phyloP scores from a whole-genome alignment of 106 monocot genomes.

The Amphibolis antarctica region DNA sequence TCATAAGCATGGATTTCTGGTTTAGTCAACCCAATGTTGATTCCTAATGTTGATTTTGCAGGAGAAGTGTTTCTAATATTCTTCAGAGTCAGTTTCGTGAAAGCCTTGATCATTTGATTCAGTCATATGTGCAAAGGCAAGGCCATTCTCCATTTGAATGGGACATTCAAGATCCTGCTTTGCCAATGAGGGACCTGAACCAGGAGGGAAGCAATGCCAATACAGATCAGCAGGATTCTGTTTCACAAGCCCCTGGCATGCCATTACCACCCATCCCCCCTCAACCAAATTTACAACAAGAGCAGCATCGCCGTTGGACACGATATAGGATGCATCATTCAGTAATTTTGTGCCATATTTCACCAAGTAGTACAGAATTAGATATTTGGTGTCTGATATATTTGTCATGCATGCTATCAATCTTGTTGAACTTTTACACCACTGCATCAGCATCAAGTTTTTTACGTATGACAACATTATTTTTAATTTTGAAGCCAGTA shows the following conservation, averaged over 20 bases:
- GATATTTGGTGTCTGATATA: background rate
- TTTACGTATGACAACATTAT: too few species aligned
- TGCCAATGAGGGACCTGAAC: conserved; percentile 26
- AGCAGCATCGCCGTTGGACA: conserved; percentile 36
- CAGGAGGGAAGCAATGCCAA: conserved; percentile 24
- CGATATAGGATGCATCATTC: conserved; percentile 46
- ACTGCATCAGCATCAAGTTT: too few species aligned
- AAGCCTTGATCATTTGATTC: conserved; percentile 76
- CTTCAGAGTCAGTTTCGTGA: conserved; percentile 85
- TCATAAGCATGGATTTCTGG: background rate
- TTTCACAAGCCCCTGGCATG: conserved; percentile 25
- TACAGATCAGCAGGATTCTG: conserved; percentile 26
- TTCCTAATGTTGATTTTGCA: conserved; percentile 15
- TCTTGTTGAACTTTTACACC: too few species aligned
- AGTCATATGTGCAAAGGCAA: conserved; percentile 80
- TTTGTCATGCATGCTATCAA: background rate
- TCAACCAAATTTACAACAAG: conserved; percentile 4
- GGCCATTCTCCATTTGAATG: conserved; percentile 37
- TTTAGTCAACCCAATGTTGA: background rate
- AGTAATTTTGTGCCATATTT: conserved; percentile 36
- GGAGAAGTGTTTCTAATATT: conserved; percentile 94
- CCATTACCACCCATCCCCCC: conserved; percentile 52
- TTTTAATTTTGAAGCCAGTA: too few species aligned
- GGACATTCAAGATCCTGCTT: conserved; percentile 34
- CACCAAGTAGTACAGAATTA: background rate